A percentile compares a stretch with the other conserved stretches of the same genome.
Evolutionary conservation across 106 monocot genomes (phyloP).

Genomic region (Alisma plantagoaquatica): DNA sequence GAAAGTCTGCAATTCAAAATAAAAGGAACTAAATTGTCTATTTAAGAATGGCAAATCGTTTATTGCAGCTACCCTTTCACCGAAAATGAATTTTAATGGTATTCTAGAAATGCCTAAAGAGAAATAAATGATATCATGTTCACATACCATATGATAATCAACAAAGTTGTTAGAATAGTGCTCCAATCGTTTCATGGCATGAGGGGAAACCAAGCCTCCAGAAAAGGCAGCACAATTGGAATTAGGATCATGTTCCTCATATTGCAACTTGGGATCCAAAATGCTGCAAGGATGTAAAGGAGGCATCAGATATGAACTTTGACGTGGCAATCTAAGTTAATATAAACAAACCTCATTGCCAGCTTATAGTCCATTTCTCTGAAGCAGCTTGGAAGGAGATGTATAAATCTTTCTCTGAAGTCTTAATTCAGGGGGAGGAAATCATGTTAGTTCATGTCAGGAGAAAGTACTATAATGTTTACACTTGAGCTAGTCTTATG

Average conservation of each 20-base stretch:
- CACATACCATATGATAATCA: slow-evolving; percentile 73
- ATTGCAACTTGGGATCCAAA: slow-evolving; percentile 61
- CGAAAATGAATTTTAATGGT: background rate
- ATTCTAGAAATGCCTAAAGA: background rate
- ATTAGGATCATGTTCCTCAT: slow-evolving; percentile 22
- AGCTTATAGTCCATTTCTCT: slow-evolving; percentile 65
- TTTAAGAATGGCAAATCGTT: background rate
- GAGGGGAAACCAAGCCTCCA: slow-evolving; percentile 36
- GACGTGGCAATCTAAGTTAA: background rate
- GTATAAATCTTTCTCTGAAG: slow-evolving; percentile 71
- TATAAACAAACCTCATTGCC: slow-evolving; percentile 61
- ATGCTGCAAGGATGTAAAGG: slow-evolving; percentile 32
- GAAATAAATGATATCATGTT: background rate
- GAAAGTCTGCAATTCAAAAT: no score
- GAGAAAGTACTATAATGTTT: background rate
- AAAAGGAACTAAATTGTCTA: no score
- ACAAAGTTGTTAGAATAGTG: slow-evolving; percentile 53
- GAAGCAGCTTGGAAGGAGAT: slow-evolving; percentile 52
- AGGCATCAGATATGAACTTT: background rate
- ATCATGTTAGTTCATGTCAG: background rate
- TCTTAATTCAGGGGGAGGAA: slow-evolving; percentile 25
- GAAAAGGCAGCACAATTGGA: slow-evolving; percentile 2
- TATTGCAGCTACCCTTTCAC: background rate
- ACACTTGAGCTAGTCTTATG: background rate
- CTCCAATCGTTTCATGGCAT: slow-evolving; percentile 87